Evolutionary conservation across 257 asterid species (phyloP).

Genomic region (Lycium ferocissimum): DNA sequence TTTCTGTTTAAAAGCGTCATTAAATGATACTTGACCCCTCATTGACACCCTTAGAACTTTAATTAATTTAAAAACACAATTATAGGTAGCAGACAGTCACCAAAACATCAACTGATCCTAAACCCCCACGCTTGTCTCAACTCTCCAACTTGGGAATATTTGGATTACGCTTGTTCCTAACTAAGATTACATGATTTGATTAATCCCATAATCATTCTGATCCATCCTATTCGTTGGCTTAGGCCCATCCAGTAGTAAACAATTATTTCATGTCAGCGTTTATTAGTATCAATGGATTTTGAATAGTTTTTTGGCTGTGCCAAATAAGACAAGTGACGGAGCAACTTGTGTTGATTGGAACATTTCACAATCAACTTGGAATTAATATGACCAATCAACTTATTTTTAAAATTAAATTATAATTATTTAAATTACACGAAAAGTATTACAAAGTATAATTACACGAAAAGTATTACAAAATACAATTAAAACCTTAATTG

Average conservation of each 20-base stretch:
- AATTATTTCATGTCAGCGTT: background rate
- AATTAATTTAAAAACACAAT: constrained; percentile 35
- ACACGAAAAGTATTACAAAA: no score
- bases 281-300: background rate
- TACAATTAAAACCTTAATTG: no score
- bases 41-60: background rate
- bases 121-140: constrained; percentile 43
- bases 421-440: no score
- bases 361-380: background rate
- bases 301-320: background rate
- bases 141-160: constrained; percentile 35
- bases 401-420: background rate
- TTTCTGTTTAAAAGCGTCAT: constrained; percentile 9
- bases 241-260: background rate
- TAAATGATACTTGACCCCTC: constrained; percentile 16
- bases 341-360: background rate
- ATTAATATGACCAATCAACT: background rate
- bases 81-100: constrained; percentile 29
- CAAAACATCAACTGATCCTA: constrained; percentile 31
- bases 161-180: constrained; percentile 12
- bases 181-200: constrained; percentile 31
- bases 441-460: no score
- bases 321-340: constrained; percentile 19
- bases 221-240: background rate
- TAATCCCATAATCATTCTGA: constrained; percentile 18